A percentile compares a stretch with the other conserved stretches of the same genome.
phyloP scores from a whole-genome alignment of 2,329 filamentous ascomycete species.

The Epichloe baconii region DNA sequence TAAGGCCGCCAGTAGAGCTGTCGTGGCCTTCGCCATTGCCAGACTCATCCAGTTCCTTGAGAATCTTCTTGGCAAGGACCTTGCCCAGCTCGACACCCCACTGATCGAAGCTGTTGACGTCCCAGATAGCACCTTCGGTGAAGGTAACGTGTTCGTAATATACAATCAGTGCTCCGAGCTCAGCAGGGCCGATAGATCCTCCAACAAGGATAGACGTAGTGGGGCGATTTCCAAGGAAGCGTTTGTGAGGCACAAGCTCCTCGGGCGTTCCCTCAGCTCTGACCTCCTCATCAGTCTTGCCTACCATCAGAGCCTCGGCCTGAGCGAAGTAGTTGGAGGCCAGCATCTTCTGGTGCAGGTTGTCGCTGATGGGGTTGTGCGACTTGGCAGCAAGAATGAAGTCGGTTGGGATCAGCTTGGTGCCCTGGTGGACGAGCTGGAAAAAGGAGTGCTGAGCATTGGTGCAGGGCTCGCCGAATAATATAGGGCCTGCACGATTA shows the following conservation, averaged over 20 bases:
- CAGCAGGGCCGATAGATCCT: conserved; percentile 83
- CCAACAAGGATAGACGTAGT: conserved; percentile 88
- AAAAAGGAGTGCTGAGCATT: conserved; percentile 99
- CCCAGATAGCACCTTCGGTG: conserved; percentile 94
- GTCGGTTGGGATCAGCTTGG: conserved; percentile 95
- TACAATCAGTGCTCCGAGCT: conserved; percentile 87
- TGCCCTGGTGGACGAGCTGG: conserved; percentile 97
- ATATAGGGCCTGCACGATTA: conserved; percentile 49
- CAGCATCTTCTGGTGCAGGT: conserved; percentile 94
- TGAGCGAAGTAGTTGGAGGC: conserved; percentile 87
- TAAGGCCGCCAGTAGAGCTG: conserved; percentile 73
- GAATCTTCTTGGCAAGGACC: conserved; percentile 85
- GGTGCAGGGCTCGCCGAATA: conserved; percentile 96
- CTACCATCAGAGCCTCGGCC: conserved; percentile 81
- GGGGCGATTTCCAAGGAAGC: conserved; percentile 93
- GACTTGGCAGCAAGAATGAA: conserved; percentile 95
- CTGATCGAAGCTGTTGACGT: conserved; percentile 99
- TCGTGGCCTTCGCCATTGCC: conserved; percentile 67
- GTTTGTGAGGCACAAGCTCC: conserved; percentile 89
- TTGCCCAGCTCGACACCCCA: conserved; percentile 99
- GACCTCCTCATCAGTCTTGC: conserved; percentile 72
- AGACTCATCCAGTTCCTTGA: conserved; percentile 69
- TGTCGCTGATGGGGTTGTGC: conserved; percentile 86
- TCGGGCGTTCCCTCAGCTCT: conserved; percentile 61
- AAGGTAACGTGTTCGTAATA: conserved; percentile 99